phyloP scores from a whole-genome alignment of 2,329 filamentous ascomycete species.

The Sporothrix mexicana region DNA sequence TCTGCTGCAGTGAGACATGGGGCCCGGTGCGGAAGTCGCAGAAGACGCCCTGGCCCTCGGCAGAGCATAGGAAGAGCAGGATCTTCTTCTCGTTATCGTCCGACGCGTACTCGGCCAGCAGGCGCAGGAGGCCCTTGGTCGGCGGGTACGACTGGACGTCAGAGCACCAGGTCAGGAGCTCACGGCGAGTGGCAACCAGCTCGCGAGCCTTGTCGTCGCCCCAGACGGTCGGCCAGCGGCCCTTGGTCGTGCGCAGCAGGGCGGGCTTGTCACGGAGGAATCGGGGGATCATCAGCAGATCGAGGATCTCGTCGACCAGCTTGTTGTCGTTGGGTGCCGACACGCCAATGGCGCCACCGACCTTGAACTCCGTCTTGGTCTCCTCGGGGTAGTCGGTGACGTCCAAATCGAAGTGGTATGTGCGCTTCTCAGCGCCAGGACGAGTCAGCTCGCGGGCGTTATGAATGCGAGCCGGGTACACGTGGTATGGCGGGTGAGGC shows the following conservation, averaged over 20 bases:
- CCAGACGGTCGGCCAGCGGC: conserved; percentile 98
- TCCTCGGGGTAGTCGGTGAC: conserved; percentile 90
- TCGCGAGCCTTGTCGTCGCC: conserved; percentile 85
- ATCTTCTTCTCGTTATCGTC: conserved; percentile 87
- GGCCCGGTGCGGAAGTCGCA: conserved; percentile 92
- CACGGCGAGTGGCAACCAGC: conserved; percentile 86
- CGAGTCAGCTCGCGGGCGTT: conserved; percentile 85
- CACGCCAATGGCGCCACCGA: conserved; percentile 93
- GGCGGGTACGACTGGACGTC: conserved; percentile 93
- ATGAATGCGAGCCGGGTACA: conserved; percentile 87
- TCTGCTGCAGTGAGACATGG: conserved; percentile 81
- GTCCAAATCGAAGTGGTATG: conserved; percentile 96
- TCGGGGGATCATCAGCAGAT: conserved; percentile 79
- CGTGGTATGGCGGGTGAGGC: conserved; percentile 90
- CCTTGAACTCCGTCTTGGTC: conserved; percentile 87
- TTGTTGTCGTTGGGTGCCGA: conserved; percentile 82
- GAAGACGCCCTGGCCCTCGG: conserved; percentile 89
- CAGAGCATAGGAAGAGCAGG: conserved; percentile 81
- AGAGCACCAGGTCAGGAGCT: conserved; percentile 93
- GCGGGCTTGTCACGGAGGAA: conserved; percentile 85
- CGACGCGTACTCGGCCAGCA: conserved; percentile 83
- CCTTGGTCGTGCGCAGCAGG: conserved; percentile 75
- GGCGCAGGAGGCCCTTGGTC: conserved; percentile 81
- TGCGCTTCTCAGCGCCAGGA: conserved; percentile 90
- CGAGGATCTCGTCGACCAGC: conserved; percentile 82